Evolutionary conservation across 495 filamentous ascomycete species (phyloP), one percentile per base, ranked within the genome.

Genomic region (Aspergillus bertholletiae): DNA sequence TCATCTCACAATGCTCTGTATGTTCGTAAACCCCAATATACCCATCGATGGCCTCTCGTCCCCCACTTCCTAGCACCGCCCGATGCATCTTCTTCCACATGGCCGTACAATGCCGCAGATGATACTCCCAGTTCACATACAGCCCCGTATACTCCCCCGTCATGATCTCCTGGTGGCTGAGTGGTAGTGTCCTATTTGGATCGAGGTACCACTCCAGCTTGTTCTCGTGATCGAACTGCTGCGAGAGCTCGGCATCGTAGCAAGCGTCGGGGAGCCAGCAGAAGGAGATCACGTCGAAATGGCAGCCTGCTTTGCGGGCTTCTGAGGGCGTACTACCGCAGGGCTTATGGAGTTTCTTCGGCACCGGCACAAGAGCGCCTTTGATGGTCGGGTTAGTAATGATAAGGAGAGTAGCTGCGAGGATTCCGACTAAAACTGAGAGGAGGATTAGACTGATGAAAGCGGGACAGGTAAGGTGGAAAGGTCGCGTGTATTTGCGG

Each of bases 1-100:
- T n/a, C n/a, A n/a, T n/a, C n/a, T n/a, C 53, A 51, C 66, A 69
- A 35, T 67, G 66, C 28, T 46, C 40, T 5, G 66, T 69, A 43
- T 69, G 66, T 1, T 49, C 21, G 15, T 43, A 40, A 21, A 47
- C 24, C 15, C 35, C 64, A 43, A 67, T 58, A 46, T 66, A 63
- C 13, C 45, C 41, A 50, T 69, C 64, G 32, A 60, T 46, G 17
- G 39, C 9, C 12, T 1, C 39, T 21, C 47, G 40, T 0, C 45
- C 39, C n/a, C n/a, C n/a, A n/a, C n/a, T n/a, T n/a, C n/a, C n/a
- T n/a, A 45, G n/a, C 7, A 47, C 34, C 35, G 64, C 70, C 4
- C 64, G 56, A 20, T 71, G 68, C 54, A 72, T 49, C 51, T 70
- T 65, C 37, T 57, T 28, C 69, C 69, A 73, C 62, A 67, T 66